Base-by-base conservation (phyloP, 208 protist species). In the Porcisia deanei region DNA sequence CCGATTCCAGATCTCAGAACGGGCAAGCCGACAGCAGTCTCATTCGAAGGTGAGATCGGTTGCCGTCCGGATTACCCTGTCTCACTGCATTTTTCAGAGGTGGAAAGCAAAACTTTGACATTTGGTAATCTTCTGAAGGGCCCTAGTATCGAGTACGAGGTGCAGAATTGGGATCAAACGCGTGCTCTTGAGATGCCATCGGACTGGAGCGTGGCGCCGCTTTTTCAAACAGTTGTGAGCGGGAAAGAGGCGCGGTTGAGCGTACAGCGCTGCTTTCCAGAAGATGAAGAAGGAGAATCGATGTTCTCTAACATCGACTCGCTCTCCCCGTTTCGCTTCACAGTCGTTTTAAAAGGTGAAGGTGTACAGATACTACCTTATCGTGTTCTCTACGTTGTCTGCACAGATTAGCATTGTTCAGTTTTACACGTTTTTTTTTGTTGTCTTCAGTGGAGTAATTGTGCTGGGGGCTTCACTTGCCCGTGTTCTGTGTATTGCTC, bases 131-230 rank as follows among this genome's bases (percentile, higher is more conserved):
- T 82, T 1, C 59, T 68, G 4, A 82, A 82, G 30, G 73, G 60
- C 12, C 54, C 63, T 41, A 82, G 20, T 22, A 25, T 75, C 4
- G 78, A 82, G 53, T 82, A 67, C 37, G 73, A 75, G 12, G 14
- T 78, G 16, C 59, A 75, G 55, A 77, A 83, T 49, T 77, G 81
- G 70, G 60, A 77, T 41, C 81, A 85, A 37, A 86, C 78, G 30
- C 73, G 68, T 6, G n/a, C 58, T 59, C 55, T 82, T 1, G 68
- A 66, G 18, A 25, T 58, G 12, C 60, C 49, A 37, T 41, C 58
- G 18, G 73, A 65, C 16, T 82, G 78, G 78, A 75, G 20, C 30
- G 68, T 78, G 14, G 52, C 60, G 3, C 73, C 78, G 4, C 53
- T 58, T 45, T 57, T 68, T 1, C 72, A 82, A 25, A 34, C 41